These are phyloP conservation scores for Camelina sativa DNA, from an alignment of 345 rosid species.

Conservation along the genomic window DNA sequence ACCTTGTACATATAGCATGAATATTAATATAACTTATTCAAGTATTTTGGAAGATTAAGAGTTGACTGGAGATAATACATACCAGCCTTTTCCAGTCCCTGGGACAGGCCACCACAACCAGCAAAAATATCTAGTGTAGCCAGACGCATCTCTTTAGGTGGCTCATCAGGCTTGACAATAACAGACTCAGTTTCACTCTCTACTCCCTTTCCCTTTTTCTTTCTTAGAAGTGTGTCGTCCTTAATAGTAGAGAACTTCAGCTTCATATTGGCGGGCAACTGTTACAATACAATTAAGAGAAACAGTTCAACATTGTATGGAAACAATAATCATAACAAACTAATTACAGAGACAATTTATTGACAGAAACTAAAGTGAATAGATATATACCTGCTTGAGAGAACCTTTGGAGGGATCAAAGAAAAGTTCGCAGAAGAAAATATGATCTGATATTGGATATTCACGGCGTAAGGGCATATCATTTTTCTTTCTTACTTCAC, in stretches of 20 bases:
- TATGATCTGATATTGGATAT: slow-evolving; percentile 61
- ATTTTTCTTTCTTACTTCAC: slow-evolving; percentile 78
- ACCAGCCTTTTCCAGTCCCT: slow-evolving; percentile 74
- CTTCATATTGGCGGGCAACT: slow-evolving; percentile 67
- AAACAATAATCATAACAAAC: slow-evolving; percentile 16
- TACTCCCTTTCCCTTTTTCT: slow-evolving; percentile 76
- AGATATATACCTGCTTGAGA: slow-evolving; percentile 64
- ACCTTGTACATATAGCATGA: slow-evolving; percentile 56
- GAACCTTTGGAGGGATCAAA: slow-evolving; percentile 77
- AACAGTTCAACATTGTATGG: slow-evolving; percentile 18
- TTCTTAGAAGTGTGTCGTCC: slow-evolving; percentile 57
- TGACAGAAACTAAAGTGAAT: not conserved
- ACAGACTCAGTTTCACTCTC: slow-evolving; percentile 56
- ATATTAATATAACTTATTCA: slow-evolving; percentile 4
- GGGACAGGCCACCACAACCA: slow-evolving; percentile 87
- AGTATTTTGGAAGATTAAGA: not conserved
- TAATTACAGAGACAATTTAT: not conserved
- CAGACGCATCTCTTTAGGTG: slow-evolving; percentile 44
- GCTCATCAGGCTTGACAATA: slow-evolving; percentile 46
- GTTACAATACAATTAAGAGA: slow-evolving; percentile 35
- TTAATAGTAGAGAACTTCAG: slow-evolving; percentile 54
- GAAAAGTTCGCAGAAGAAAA: slow-evolving; percentile 80
- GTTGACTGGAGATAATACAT: slow-evolving; percentile 16
- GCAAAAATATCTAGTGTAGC: slow-evolving; percentile 86
- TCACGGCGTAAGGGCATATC: slow-evolving; percentile 56